These are phyloP conservation scores for Aspergillus persii DNA, from an alignment of 2,329 filamentous ascomycete genomes.

Conservation along the genomic window DNA sequence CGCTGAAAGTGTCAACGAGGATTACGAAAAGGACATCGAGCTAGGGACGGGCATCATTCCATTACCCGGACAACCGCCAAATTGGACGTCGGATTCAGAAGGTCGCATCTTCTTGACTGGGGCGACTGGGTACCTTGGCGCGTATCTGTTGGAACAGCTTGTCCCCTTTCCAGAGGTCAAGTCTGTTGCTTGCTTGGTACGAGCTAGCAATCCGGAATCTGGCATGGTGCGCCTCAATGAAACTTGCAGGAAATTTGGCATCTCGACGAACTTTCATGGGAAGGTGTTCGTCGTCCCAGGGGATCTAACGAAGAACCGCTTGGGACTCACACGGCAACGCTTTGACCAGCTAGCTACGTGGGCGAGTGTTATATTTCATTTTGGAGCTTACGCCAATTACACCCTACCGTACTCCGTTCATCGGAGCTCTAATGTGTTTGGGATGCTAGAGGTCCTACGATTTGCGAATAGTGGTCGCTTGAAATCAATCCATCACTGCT, in stretches of 20 bases:
- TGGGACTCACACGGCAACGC: conserved; percentile 2
- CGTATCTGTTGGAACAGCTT: conserved; percentile 11
- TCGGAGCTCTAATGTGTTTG: conserved; percentile 9
- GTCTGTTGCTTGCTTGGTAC: conserved; percentile 15
- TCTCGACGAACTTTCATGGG: neutral
- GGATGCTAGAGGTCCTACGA: conserved; percentile 3
- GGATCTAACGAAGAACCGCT: neutral
- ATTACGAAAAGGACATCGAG: conserved; percentile 4
- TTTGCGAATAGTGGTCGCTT: conserved; percentile 12
- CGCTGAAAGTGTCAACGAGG: neutral
- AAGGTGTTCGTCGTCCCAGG: conserved; percentile 11
- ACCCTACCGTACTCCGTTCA: conserved; percentile 12
- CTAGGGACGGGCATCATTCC: conserved; percentile 6
- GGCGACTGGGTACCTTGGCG: conserved; percentile 14
- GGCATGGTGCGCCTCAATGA: conserved; percentile 9
- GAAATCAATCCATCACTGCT: conserved; percentile 20
- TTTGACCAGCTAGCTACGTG: conserved; percentile 7
- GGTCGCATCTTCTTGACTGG: conserved; percentile 15
- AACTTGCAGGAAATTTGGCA: conserved; percentile 6
- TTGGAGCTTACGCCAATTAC: conserved; percentile 12
- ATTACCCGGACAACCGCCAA: neutral
- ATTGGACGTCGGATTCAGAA: conserved; percentile 11
- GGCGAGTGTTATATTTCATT: conserved; percentile 16
- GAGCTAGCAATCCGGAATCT: conserved; percentile 1
- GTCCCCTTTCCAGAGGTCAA: conserved; percentile 6